phyloP scores from a whole-genome alignment of 2,329 filamentous ascomycete species.

The Metarhizium guizhouense region DNA sequence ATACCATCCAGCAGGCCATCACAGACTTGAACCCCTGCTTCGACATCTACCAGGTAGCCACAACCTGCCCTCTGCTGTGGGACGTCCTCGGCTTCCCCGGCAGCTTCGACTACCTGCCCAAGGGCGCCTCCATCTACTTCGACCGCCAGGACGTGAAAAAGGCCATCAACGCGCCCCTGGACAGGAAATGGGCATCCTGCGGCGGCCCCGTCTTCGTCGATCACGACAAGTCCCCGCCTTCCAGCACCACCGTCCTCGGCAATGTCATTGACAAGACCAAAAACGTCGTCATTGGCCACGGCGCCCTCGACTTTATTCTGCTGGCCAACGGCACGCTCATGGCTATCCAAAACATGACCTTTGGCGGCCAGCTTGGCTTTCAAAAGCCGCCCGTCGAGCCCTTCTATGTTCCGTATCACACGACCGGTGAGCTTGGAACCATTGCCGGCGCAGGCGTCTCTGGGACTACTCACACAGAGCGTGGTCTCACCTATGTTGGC shows the following conservation, averaged over 20 bases:
- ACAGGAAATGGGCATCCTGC: constrained; percentile 47
- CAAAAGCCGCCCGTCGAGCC: constrained; percentile 46
- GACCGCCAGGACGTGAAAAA: constrained; percentile 59
- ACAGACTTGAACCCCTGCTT: constrained; percentile 64
- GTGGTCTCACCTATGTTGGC: constrained; percentile 62
- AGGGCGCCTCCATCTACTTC: constrained; percentile 53
- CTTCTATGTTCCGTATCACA: constrained; percentile 52
- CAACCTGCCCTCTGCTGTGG: constrained; percentile 61
- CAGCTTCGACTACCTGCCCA: constrained; percentile 49
- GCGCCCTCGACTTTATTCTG: constrained; percentile 60
- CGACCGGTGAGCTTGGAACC: constrained; percentile 1
- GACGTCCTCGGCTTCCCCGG: constrained; percentile 65
- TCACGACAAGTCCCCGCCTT: constrained; percentile 13
- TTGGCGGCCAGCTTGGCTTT: constrained; percentile 62
- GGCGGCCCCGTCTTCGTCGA: constrained; percentile 29
- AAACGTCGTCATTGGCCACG: constrained; percentile 65
- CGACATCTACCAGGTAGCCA: constrained; percentile 61
- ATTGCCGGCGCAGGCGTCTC: constrained; percentile 54
- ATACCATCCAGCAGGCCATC: constrained; percentile 46
- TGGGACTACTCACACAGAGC: constrained; percentile 61
- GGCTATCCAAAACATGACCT: constrained; percentile 74
- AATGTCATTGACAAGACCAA: constrained; percentile 63
- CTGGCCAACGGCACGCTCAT: constrained; percentile 60
- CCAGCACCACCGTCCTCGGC: constrained; percentile 33
- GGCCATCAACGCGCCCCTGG: constrained; percentile 53